Base-by-base conservation (phyloP, 345 rosid species). In the Populus simonii region DNA sequence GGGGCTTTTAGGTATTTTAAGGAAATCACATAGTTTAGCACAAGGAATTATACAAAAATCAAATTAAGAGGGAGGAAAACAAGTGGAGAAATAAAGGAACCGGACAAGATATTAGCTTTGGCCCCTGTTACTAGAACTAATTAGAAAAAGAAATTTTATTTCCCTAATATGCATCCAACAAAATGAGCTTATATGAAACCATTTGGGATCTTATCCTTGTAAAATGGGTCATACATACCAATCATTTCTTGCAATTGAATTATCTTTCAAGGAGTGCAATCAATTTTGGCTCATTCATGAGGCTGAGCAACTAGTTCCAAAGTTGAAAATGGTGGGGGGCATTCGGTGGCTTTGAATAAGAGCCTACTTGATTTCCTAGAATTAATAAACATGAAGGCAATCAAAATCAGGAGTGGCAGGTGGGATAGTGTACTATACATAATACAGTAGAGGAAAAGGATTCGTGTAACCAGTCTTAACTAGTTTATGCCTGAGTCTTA, bases 361-460 rank as follows among this genome's bases (percentile, higher is more conserved):
- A 12, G 23, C 39, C 35, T 36, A 4, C 27, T 53, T 49, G 73
- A 72, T 53, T 53, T 16, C 31, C 25, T 43, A 68, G 71, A 74
- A 74, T 45, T 27, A 33, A 72, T 25, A 5, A 41, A 41, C n/a
- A 15, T 39, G 55, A 27, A 31, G 62, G 65, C n/a, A 68, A 70
- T 4, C 63, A 6, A 75, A 62, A 11, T 23, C 20, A 74, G 76
- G 79, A 38, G 83, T 65, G 83, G 76, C 66, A 75, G 83, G 79
- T 80, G 73, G 72, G 68, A 66, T 39, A 59, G 11, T 29, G 31
- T 7, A 16, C 72, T 16, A 23, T n/a, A 59, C 72, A 4, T 11
- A 69, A 23, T 13, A 39, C 3, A 43, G 23, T 70, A 27, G 51
- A 25, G 27, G 15, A 23, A 23, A 70, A 18, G 47, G 72, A 39